Conservation (phyloP, 2,329 filamentous ascomycete species). For the Epichloe gansuensis region DNA sequence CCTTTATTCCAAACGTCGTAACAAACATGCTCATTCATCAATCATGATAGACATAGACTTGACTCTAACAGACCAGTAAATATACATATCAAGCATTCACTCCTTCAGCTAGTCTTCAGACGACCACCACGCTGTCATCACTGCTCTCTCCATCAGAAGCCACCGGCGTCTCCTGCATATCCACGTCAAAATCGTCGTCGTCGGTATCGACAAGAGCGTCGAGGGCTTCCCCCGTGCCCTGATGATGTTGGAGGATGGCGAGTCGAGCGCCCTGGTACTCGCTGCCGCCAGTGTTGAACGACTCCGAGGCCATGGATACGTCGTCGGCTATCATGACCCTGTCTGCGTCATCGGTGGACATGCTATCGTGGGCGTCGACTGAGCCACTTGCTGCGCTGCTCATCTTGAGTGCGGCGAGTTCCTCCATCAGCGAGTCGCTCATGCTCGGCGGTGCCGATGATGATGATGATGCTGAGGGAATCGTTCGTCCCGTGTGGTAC, state of each 20-base stretch:
- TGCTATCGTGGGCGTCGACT: slow-evolving; percentile 27
- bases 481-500: slow-evolving; percentile 32
- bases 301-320: slow-evolving; percentile 21
- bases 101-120: not conserved
- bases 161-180: not conserved
- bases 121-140: slow-evolving; percentile 7
- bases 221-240: slow-evolving; percentile 14
- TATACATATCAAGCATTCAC: not conserved
- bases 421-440: slow-evolving; percentile 23
- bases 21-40: no score
- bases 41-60: no score
- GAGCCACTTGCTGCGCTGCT: slow-evolving; percentile 22
- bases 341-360: slow-evolving; percentile 22
- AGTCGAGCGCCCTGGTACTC: slow-evolving; percentile 24
- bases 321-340: slow-evolving; percentile 21
- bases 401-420: slow-evolving; percentile 21
- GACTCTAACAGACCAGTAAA: no score
- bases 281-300: slow-evolving; percentile 19
- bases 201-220: slow-evolving; percentile 12
- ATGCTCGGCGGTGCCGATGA: slow-evolving; percentile 21
- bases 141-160: slow-evolving; percentile 6
- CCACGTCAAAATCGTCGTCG: not conserved
- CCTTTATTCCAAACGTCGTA: no score
- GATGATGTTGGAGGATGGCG: slow-evolving; percentile 19
- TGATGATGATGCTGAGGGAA: slow-evolving; percentile 10